Evolutionary conservation across 2,329 filamentous ascomycete species (phyloP).

Genomic region (Calcarisporium arbuscula): DNA sequence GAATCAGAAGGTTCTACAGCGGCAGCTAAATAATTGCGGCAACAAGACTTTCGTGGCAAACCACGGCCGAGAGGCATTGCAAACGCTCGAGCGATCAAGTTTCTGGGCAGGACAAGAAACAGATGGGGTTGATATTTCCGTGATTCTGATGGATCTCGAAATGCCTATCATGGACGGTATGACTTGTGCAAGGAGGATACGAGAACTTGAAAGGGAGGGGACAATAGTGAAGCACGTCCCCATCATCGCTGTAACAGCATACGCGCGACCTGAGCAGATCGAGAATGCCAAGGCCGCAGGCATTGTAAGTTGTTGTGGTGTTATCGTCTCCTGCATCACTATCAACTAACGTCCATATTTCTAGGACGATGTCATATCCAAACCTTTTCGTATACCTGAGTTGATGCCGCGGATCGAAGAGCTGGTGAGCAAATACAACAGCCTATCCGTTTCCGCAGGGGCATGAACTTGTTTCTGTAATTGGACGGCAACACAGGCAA

Average conservation of each 20-base stretch:
- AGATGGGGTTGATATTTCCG: conserved; percentile 48
- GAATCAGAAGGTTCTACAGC: conserved; percentile 58
- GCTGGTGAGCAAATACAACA: conserved; percentile 36
- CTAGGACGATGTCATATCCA: conserved; percentile 59
- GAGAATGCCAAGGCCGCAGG: conserved; percentile 64
- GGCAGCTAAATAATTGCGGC: conserved; percentile 54
- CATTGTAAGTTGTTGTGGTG: conserved; percentile 48
- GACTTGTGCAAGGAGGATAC: conserved; percentile 63
- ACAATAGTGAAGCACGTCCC: conserved; percentile 61
- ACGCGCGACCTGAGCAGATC: conserved; percentile 69
- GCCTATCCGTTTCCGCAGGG: conserved; percentile 18
- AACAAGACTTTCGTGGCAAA: conserved; percentile 58
- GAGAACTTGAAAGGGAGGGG: conserved; percentile 58
- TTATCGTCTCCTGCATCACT: not conserved
- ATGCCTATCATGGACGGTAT: conserved; percentile 83
- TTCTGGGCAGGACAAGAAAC: conserved; percentile 47
- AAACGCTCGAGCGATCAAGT: conserved; percentile 47
- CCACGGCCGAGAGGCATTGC: conserved; percentile 57
- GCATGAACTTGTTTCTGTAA: conserved; percentile 4
- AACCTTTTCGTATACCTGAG: conserved; percentile 72
- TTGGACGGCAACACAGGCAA: not conserved
- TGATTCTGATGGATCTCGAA: conserved; percentile 75
- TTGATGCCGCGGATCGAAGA: conserved; percentile 61
- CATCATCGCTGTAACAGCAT: conserved; percentile 78
- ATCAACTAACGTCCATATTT: not conserved